A percentile compares a stretch with the other conserved stretches of the same genome.
phyloP scores from a whole-genome alignment of 2,329 filamentous ascomycete species.

The Epichloe sylvatica region DNA sequence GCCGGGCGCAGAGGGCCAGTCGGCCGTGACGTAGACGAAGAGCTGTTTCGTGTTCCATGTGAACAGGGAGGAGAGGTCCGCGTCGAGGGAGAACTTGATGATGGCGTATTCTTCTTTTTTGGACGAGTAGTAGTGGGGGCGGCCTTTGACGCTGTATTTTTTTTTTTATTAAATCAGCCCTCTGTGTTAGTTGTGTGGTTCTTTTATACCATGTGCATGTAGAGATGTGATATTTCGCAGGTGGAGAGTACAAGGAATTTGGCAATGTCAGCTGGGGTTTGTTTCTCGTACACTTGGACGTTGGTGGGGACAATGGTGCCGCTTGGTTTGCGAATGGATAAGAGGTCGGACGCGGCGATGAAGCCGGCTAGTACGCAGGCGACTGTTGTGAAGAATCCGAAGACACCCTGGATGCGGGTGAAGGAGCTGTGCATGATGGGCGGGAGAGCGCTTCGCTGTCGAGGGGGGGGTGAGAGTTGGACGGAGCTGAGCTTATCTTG shows the following conservation, averaged over 20 bases:
- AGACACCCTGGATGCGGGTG: conserved; percentile 78
- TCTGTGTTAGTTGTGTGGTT: not conserved
- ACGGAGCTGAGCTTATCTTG: not conserved
- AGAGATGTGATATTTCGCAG: not conserved
- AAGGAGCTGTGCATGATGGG: conserved; percentile 72
- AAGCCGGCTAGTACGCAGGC: conserved; percentile 66
- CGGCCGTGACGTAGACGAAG: conserved; percentile 89
- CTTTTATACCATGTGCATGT: not conserved
- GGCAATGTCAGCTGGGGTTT: not conserved
- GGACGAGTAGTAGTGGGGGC: conserved; percentile 87
- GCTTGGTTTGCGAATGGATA: conserved; percentile 53
- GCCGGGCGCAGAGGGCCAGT: conserved; percentile 36
- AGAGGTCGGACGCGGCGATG: conserved; percentile 68
- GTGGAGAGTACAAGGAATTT: not conserved
- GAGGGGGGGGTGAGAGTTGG: not conserved
- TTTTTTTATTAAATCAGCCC: no score
- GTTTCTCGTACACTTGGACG: conserved; percentile 61
- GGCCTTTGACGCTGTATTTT: conserved; percentile 59
- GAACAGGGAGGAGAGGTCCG: conserved; percentile 83
- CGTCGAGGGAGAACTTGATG: conserved; percentile 83
- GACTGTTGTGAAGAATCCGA: conserved; percentile 96
- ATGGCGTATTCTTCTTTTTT: conserved; percentile 94
- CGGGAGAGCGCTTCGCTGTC: not conserved
- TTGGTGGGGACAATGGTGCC: conserved; percentile 52
- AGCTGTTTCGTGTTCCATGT: conserved; percentile 99